Conservation (phyloP, 2,329 filamentous ascomycete genomes). For the Aspergillus sp. region DNA sequence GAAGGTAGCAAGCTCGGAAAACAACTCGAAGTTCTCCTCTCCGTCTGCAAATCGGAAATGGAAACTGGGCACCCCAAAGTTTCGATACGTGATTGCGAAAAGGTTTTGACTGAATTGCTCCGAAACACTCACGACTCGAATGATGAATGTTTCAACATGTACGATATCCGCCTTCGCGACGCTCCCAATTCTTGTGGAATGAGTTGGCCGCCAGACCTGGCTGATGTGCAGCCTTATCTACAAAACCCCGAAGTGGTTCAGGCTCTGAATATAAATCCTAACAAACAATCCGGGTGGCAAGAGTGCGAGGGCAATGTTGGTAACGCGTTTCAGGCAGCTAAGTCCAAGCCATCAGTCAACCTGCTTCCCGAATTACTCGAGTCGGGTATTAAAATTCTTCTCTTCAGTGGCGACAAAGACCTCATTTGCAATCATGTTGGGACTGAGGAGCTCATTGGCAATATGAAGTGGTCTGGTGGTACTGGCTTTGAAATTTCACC, state of each 20-base stretch:
- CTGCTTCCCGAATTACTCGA: slow-evolving; percentile 77
- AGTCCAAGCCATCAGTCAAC: slow-evolving; percentile 71
- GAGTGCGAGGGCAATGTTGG: slow-evolving; percentile 85
- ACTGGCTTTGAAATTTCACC: slow-evolving; percentile 87
- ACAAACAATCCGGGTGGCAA: slow-evolving; percentile 83
- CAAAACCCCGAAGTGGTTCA: slow-evolving; percentile 73
- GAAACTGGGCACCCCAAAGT: slow-evolving; percentile 63
- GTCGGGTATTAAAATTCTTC: slow-evolving; percentile 69
- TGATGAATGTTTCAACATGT: slow-evolving; percentile 85
- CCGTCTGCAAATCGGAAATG: slow-evolving; percentile 64
- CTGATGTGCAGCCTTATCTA: slow-evolving; percentile 76
- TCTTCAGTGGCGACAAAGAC: slow-evolving; percentile 93
- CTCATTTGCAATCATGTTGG: slow-evolving; percentile 97
- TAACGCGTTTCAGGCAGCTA: slow-evolving; percentile 65
- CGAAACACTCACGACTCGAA: slow-evolving; percentile 58
- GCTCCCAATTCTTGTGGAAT: slow-evolving; percentile 83
- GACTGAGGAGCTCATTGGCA: slow-evolving; percentile 86
- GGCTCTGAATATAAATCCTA: slow-evolving; percentile 78
- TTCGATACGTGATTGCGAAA: slow-evolving; percentile 71
- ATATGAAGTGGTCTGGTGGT: slow-evolving; percentile 86
- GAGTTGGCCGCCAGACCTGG: slow-evolving; percentile 94
- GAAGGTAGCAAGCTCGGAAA: slow-evolving; percentile 64
- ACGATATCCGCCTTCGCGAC: slow-evolving; percentile 86
- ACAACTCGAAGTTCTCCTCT: slow-evolving; percentile 67
- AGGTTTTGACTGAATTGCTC: slow-evolving; percentile 72